Conservation (phyloP, 768 basidiomycete species). For the Boletus barrowsii region DNA sequence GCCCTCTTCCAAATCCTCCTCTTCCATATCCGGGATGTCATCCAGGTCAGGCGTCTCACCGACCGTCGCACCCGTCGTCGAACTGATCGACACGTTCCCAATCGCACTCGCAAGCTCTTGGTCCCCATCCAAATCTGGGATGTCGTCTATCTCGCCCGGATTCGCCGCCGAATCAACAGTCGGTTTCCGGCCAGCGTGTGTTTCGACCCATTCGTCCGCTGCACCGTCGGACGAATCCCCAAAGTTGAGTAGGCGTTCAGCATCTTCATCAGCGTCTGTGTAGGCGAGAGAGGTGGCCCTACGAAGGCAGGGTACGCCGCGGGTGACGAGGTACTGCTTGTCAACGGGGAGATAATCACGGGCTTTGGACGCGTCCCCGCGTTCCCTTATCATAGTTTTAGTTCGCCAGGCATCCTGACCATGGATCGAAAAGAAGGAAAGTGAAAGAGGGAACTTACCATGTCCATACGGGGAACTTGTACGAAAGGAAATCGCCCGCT, state of each 20-base stretch:
- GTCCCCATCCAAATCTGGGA: slow-evolving; percentile 76
- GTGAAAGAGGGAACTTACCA: slow-evolving; percentile 55
- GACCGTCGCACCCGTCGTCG: slow-evolving; percentile 31
- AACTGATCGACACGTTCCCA: slow-evolving; percentile 42
- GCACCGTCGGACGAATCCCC: slow-evolving; percentile 56
- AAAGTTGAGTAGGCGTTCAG: slow-evolving; percentile 86
- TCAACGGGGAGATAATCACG: slow-evolving; percentile 92
- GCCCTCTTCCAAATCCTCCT: slow-evolving; percentile 84
- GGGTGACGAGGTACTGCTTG: slow-evolving; percentile 95
- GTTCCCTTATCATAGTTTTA: slow-evolving; percentile 61
- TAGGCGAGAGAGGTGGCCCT: slow-evolving; percentile 90
- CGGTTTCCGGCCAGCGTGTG: slow-evolving; percentile 77
- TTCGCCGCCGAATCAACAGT: slow-evolving; percentile 52
- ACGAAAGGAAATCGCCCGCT: slow-evolving; percentile 93
- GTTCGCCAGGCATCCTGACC: neutral
- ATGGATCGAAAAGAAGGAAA: neutral
- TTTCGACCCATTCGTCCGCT: slow-evolving; percentile 97
- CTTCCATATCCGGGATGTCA: slow-evolving; percentile 99
- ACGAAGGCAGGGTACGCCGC: slow-evolving; percentile 94
- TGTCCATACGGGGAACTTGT: slow-evolving; percentile 98
- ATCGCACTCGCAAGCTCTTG: slow-evolving; percentile 45
- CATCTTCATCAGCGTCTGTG: slow-evolving; percentile 95
- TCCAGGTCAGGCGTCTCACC: slow-evolving; percentile 87
- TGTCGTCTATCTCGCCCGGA: slow-evolving; percentile 73
- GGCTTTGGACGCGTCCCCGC: slow-evolving; percentile 79